Evolutionary conservation across 139 green algal species (phyloP).

Genomic region (Coccomyxa sp.): DNA sequence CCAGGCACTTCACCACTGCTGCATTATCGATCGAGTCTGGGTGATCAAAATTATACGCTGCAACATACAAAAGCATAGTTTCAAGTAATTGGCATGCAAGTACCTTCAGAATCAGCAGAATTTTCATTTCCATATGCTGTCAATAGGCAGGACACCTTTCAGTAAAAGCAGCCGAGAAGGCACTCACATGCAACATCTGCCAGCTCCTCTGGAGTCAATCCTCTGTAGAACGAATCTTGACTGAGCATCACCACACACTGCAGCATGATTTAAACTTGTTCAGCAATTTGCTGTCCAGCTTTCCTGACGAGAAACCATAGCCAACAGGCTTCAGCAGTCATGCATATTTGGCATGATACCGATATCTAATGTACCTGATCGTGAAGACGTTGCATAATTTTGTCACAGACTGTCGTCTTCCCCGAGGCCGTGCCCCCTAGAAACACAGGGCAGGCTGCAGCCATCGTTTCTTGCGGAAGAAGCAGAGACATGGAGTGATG

Average conservation of each 20-base stretch:
- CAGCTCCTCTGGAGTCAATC: constrained; percentile 66
- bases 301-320: background rate
- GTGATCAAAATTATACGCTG: constrained; percentile 77
- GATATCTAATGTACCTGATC: constrained; percentile 2
- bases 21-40: constrained; percentile 82
- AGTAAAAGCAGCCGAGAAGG: background rate
- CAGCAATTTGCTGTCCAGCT: background rate
- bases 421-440: constrained; percentile 66
- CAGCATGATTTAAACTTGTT: constrained; percentile 52
- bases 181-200: constrained; percentile 34
- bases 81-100: background rate
- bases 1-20: constrained; percentile 57
- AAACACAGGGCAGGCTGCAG: background rate
- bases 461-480: background rate
- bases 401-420: constrained; percentile 92
- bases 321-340: background rate
- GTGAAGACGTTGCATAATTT: constrained; percentile 80
- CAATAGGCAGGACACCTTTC: too few species aligned
- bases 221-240: constrained; percentile 93
- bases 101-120: too few species aligned
- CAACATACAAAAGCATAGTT: background rate
- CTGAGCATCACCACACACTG: constrained; percentile 86
- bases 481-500: too few species aligned
- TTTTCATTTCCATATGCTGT: too few species aligned
- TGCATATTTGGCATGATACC: too few species aligned